Base-by-base conservation (phyloP, 805 yeast genomes). In the Yarrowia phangngaensis region DNA sequence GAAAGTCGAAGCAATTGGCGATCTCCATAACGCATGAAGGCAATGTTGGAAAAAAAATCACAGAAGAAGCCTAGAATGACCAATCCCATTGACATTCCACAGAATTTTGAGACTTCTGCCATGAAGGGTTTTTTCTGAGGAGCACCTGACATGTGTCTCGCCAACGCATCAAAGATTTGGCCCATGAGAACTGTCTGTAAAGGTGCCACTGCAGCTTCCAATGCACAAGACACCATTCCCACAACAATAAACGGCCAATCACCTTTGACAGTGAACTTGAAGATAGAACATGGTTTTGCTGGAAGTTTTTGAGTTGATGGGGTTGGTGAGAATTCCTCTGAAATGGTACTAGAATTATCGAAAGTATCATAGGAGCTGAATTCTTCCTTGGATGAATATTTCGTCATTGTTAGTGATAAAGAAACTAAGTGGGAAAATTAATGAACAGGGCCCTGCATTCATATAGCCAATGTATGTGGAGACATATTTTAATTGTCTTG, bases 11-110 rank as follows among this genome's bases (percentile, higher is more conserved):
- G 55, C 36, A 79, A 85, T 54, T 82, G 87, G 9, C 68, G 64
- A 62, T 85, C 95, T 6, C 95, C 95, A 34, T 83, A 67, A 73
- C 80, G 74, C 84, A 94, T 88, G 0, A 70, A 56, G 1, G 72
- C 59, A 6, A 83, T 70, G 3, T 82, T 77, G 0, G 34, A 68
- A 63, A 4, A 70, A 52, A 0, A 74, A 56, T 6, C 73, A 58
- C 9, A 72, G 60, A 0, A 72, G 76, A 1, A 69, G 67, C 23
- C 80, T 84, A 3, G 76, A 56, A 31, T 73, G 56, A 8, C 79
- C 58, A 31, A 66, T 30, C 68, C 66, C 71, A 66, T 64, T 2
- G 51, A 67, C 60, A n/a, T 54, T 45, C 55, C 59, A 50, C 28
- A 68, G 63, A 13, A 76, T 58, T 56, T 45, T 55, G 70, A 56